Evolutionary conservation across 129 eudicot genomes (phyloP), one percentile per base, ranked within the genome.

Genomic region (Gnaphalium uliginosum): DNA sequence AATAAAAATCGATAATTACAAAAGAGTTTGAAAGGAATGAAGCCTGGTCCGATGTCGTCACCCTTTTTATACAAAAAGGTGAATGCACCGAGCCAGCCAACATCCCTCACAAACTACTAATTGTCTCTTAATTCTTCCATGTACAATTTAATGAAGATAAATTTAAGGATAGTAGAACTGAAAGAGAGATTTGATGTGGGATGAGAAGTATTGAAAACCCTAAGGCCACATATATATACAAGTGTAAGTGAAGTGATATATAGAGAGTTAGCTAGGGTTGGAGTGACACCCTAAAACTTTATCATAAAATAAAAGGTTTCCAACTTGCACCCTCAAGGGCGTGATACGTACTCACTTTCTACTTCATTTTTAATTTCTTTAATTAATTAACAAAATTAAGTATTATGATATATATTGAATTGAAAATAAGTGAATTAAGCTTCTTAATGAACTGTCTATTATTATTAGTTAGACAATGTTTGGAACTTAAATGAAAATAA

Each of bases 41-140:
- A 92, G 97, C 97, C 97, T 92, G 97, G 97, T 92, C 97, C 97
- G 97, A 87, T 71, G 87, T 85, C 85, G 76, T 68, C 87, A 82
- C 87, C 32, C 13, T 19, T 74, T 37, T 46, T 3, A 3, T 6
- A n/a, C 69, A 30, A 14, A 66, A 53, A 51, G 62, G 87, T 78
- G 83, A 86, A 69, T 79, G 85, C 85, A 72, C 71, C 86, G 89
- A 85, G 89, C 89, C 89, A 85, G 89, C 75, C 89, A 85, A 85
- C 86, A 85, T 85, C 82, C 89, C 89, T 84, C 86, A 71, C 97
- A 91, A 90, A 84, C 81, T 65, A 58, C 66, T 59, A 66, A 7
- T 53, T 75, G 75, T 21, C 71, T 76, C 78, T 79, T 67, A 18
- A 19, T 33, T 56, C 67, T 66, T 78, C 41, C 53, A 57, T 27